Evolutionary conservation across 2,329 filamentous ascomycete genomes (phyloP), one percentile per base, ranked within the genome.

Genomic region (Epichloe festucae): DNA sequence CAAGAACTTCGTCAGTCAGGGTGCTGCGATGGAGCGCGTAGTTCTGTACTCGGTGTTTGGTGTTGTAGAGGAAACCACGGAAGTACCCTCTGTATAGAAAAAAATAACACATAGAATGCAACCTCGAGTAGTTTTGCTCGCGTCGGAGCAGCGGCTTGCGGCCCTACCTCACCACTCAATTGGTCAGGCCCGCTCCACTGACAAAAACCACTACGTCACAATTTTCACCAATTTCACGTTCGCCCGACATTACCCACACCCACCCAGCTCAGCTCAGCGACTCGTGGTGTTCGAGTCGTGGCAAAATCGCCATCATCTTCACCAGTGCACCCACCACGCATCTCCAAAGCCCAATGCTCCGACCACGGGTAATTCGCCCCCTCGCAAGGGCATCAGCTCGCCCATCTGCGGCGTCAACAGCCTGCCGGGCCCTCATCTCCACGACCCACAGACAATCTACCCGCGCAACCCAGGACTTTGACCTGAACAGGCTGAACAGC

Each of bases 401-500:
- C 10, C 21, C 43, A 27, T 34, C 34, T 4, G 43, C 57, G 39
- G 48, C 55, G 44, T 56, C 51, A 43, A 54, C 55, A 14, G 49
- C 55, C 49, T 60, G 58, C 41, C 60, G 67, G 31, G 64, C 58
- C 41, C 48, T 67, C 46, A 62, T 64, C 53, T 63, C 62, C 34
- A 58, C 59, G 51, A 56, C 61, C 45, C 55, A 55, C 46, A 21
- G 27, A 14, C 27, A 17, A 35, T 57, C 57, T 17, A 55, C 64
- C 23, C 68, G 70, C 34, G 65, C 71, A 8, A 62, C 72, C 48
- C 74, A 80, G 53, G 70, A 69, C 27, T 67, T 79, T 54, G 73
- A 81, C 56, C 59, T 81, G 55, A 65, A 69, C 54, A 71, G 68
- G 52, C 70, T 81, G 55, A 67, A 73, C 43, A 62, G 66, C 40